Conservation (phyloP, 2,329 filamentous ascomycete species). For the Colletotrichum lentis region DNA sequence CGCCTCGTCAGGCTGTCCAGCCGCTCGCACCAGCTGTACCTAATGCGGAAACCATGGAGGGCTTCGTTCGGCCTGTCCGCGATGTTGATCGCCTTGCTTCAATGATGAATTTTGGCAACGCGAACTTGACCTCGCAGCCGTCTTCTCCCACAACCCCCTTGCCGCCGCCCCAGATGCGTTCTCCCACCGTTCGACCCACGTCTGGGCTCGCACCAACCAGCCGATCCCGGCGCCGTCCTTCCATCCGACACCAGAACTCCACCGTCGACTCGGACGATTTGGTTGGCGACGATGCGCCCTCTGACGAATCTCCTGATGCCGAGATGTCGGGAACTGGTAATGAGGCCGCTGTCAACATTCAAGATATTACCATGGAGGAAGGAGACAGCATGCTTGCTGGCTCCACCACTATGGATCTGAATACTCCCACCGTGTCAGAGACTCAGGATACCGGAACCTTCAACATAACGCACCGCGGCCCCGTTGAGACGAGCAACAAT, state of each 20-base stretch:
- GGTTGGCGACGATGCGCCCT: constrained; percentile 81
- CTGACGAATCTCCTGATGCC: constrained; percentile 78
- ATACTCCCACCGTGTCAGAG: constrained; percentile 81
- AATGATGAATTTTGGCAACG: constrained; percentile 75
- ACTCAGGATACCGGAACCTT: constrained; percentile 89
- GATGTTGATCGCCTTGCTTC: constrained; percentile 84
- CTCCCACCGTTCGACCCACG: constrained; percentile 62
- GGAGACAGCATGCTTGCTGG: constrained; percentile 80
- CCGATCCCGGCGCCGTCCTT: constrained; percentile 75
- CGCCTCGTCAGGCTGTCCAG: constrained; percentile 65
- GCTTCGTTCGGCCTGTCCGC: constrained; percentile 81
- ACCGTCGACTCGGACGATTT: constrained; percentile 90
- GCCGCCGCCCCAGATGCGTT: constrained; percentile 69
- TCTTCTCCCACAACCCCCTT: constrained; percentile 88
- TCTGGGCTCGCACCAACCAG: constrained; percentile 61
- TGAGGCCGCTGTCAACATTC: constrained; percentile 82
- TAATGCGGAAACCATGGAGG: constrained; percentile 71
- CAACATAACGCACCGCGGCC: constrained; percentile 88
- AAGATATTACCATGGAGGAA: constrained; percentile 82
- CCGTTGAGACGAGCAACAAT: constrained; percentile 84
- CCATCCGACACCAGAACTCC: constrained; percentile 89
- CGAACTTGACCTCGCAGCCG: constrained; percentile 83
- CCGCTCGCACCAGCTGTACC: constrained; percentile 73
- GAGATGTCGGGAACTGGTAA: constrained; percentile 78
- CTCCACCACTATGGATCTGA: constrained; percentile 72